These are phyloP conservation scores for Diaporthe humulicola DNA, from an alignment of 2,329 filamentous ascomycete genomes.

Conservation along the genomic window DNA sequence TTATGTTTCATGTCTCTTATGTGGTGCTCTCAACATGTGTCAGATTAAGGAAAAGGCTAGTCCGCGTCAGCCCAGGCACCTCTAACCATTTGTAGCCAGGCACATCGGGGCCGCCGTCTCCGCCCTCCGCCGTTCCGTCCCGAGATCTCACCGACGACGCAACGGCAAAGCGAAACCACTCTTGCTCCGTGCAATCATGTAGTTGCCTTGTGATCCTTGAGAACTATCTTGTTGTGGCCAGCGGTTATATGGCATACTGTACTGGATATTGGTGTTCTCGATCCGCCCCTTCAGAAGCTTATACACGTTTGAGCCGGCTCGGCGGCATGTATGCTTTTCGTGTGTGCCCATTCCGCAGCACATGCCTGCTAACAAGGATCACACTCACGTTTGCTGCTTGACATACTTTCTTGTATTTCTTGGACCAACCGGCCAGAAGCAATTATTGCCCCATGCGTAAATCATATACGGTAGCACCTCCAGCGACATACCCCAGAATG, in stretches of 20 bases:
- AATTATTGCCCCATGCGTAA: neutral
- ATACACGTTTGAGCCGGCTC: neutral
- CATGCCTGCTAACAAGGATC: neutral
- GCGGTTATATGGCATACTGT: neutral
- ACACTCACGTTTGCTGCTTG: neutral
- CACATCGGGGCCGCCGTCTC: neutral
- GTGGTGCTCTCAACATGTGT: neutral
- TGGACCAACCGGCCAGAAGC: neutral
- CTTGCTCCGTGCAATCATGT: neutral
- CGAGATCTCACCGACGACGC: neutral
- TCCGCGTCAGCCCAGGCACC: neutral
- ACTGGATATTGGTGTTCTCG: neutral
- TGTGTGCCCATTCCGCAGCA: neutral
- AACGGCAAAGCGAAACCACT: neutral
- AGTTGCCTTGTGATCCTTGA: neutral
- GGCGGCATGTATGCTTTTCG: constrained; percentile 14
- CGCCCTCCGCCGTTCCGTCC: constrained; percentile 12
- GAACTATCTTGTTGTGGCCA: neutral
- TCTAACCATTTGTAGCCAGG: neutral
- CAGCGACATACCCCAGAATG: too few relatives aligned
- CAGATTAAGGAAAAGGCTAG: constrained; percentile 10
- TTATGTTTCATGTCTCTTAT: constrained; percentile 11
- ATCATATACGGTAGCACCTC: too few relatives aligned
- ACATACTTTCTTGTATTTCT: neutral
- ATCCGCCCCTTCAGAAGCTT: neutral